Conservation (phyloP, 345 rosid genomes). For the Bruguiera parviflora region DNA sequence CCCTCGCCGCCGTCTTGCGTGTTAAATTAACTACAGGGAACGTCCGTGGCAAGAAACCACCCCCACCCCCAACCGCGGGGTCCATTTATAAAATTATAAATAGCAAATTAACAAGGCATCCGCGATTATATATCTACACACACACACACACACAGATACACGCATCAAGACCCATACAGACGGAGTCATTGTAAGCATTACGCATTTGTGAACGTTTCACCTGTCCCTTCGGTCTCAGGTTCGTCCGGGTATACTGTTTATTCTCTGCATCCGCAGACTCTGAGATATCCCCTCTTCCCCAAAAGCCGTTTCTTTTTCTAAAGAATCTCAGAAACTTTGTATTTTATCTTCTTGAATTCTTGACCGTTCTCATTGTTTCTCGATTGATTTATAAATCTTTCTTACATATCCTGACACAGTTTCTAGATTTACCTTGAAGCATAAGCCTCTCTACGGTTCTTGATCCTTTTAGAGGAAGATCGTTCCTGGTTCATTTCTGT, state of each 20-base stretch:
- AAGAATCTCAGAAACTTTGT: neutral
- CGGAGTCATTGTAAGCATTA: neutral
- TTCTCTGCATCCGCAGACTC: conserved; percentile 21
- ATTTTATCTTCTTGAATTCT: neutral
- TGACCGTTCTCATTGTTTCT: neutral
- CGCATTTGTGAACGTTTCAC: neutral
- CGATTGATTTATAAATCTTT: neutral
- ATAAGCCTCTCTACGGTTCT: no score
- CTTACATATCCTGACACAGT: neutral
- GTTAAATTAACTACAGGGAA: conserved; percentile 19
- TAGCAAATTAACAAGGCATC: neutral
- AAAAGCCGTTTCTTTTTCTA: conserved; percentile 19
- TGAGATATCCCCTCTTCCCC: conserved; percentile 18
- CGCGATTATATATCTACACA: neutral
- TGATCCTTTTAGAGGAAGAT: no score
- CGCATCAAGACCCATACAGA: no score
- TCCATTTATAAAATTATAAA: neutral
- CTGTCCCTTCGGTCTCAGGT: conserved; percentile 27
- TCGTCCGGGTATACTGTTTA: conserved; percentile 8
- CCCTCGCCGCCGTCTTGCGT: conserved; percentile 9
- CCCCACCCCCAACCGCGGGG: neutral
- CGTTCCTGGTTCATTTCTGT: neutral
- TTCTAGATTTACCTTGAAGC: no score
- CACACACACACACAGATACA: neutral
- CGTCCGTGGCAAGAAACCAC: conserved; percentile 50